Evolutionary conservation across 495 filamentous ascomycete species (phyloP), one percentile per base, ranked within the genome.

Genomic region (Hypoxylon lienhwacheense): DNA sequence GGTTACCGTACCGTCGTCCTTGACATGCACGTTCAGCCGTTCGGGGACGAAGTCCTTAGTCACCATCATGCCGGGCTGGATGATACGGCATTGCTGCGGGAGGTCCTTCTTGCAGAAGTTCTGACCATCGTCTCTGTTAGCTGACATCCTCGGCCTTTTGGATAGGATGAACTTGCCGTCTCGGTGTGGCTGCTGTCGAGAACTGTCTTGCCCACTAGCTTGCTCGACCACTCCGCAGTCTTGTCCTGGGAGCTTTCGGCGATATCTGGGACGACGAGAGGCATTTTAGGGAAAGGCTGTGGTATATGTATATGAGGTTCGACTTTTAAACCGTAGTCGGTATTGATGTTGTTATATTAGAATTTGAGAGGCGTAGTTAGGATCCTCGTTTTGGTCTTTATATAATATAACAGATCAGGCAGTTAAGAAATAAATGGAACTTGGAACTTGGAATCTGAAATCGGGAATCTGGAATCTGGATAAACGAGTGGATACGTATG

Each of bases 261-360:
- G 73, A 90, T 73, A 64, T 83, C 86, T 10, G 88, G 88, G 12
- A 91, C 81, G 64, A 92, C 84, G 71, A 92, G 87, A 77, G 88
- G 88, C 88, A 92, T 92, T 31, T 63, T 85, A n/a, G 77, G n/a
- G 3, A 10, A n/a, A 4, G 34, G 12, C 36, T 14, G n/a, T 26
- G 24, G 12, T 39, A 16, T 12, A 19, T 21, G 12, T 20, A 22
- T 24, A 17, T 33, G 7, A 41, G 10, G 15, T 7, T 41, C 16
- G 22, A 25, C 29, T 3, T 21, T 20, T 20, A 5, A 12, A 11
- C 15, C 21, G 2, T 40, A 14, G 16, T 37, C 8, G n/a, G 26
- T 34, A 14, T 12, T 3, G 14, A n/a, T 31, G 22, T 22, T 19
- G 10, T 25, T 44, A 5, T 5, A 33, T 7, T 7, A n/a, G 6